These are phyloP conservation scores for Coprinopsis cinerea DNA, from an alignment of 768 basidiomycete genomes.

Conservation along the genomic window DNA sequence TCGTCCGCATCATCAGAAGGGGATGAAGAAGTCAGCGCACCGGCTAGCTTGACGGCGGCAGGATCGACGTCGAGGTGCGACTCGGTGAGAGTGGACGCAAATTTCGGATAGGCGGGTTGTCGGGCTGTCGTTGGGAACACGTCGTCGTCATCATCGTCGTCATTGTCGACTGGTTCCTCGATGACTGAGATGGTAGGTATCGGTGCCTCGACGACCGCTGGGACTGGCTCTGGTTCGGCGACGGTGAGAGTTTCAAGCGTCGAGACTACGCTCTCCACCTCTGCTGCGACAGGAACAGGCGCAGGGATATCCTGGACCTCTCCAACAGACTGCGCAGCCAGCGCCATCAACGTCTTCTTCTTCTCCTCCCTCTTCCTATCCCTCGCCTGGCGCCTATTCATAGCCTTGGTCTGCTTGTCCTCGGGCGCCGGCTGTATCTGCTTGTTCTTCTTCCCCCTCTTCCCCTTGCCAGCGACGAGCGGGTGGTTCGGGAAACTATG, in stretches of 20 bases:
- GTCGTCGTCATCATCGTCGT: slow-evolving; percentile 25
- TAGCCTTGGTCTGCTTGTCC: slow-evolving; percentile 23
- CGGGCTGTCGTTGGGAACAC: slow-evolving; percentile 25
- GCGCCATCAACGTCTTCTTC: slow-evolving; percentile 26
- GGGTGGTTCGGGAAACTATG: slow-evolving; percentile 25
- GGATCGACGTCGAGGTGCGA: slow-evolving; percentile 24
- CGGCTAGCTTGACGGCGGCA: slow-evolving; percentile 18
- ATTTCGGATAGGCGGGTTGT: slow-evolving; percentile 19
- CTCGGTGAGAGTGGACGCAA: slow-evolving; percentile 20
- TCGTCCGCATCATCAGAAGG: slow-evolving; percentile 9
- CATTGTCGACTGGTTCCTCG: slow-evolving; percentile 7
- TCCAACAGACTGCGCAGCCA: slow-evolving; percentile 20
- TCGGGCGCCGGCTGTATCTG: slow-evolving; percentile 13
- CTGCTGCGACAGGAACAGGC: neutral
- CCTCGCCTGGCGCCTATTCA: slow-evolving; percentile 37
- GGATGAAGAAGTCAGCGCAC: slow-evolving; percentile 12
- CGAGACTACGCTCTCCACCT: neutral
- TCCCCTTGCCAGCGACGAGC: slow-evolving; percentile 29
- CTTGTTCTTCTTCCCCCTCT: slow-evolving; percentile 18
- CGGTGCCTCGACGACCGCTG: slow-evolving; percentile 11
- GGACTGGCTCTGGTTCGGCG: slow-evolving; percentile 14
- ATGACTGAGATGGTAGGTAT: neutral
- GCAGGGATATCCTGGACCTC: neutral
- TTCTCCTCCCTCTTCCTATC: slow-evolving; percentile 51
- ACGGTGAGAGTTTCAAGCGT: neutral